Percentiles rank a stretch among this genome's conserved stretches.
These are phyloP conservation scores for Sonneratia caseolaris DNA, from an alignment of 345 rosid species.

Conservation along the genomic window DNA sequence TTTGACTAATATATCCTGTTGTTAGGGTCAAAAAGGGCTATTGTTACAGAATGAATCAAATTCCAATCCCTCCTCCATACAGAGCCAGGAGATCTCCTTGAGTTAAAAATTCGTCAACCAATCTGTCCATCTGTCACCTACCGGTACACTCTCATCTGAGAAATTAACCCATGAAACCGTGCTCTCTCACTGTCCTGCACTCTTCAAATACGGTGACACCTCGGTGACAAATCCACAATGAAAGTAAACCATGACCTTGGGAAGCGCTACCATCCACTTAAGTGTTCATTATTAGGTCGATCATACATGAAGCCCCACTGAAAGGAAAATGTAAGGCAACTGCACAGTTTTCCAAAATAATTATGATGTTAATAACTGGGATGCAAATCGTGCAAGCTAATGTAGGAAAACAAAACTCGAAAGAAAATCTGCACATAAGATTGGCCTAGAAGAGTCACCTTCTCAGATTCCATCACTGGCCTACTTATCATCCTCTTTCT, in stretches of 20 bases:
- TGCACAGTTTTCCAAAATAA: constrained; percentile 5
- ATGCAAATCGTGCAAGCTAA: not conserved
- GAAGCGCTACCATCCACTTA: not conserved
- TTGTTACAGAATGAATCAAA: constrained; percentile 4
- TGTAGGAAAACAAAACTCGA: not conserved
- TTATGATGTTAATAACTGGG: not conserved
- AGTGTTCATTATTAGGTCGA: not conserved
- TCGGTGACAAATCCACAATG: not conserved
- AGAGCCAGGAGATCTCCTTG: not conserved
- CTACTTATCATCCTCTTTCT: constrained; percentile 15
- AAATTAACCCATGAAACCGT: not conserved
- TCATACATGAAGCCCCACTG: constrained; percentile 7
- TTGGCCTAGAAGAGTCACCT: not conserved
- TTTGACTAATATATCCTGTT: not conserved
- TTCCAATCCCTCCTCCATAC: not conserved
- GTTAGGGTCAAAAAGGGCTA: constrained; percentile 4
- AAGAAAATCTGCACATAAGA: not conserved
- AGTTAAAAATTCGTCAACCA: not conserved
- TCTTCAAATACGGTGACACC: not conserved
- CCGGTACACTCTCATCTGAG: not conserved
- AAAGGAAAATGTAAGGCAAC: constrained; percentile 11
- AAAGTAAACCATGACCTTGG: not conserved
- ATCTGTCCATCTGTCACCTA: not conserved
- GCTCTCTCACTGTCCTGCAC: not conserved
- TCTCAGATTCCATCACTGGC: constrained; percentile 7